Base-by-base conservation (phyloP, 805 yeast genomes). In the Pichia nanzhaoensis region DNA sequence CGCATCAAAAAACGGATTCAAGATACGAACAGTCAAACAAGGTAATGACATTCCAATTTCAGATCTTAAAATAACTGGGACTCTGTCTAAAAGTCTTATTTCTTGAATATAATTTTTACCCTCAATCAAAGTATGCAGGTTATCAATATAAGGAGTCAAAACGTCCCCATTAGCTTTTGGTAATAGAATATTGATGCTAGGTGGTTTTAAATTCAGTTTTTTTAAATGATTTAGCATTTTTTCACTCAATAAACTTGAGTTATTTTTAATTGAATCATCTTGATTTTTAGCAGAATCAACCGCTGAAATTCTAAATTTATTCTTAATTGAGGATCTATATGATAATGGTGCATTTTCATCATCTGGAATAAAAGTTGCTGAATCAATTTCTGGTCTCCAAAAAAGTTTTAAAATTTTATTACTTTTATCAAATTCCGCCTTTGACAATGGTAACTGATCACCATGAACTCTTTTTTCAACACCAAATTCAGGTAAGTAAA, bases 11-110 rank as follows among this genome's bases (percentile, higher is more conserved):
- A 90, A 91, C 28, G 99, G 99, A 57, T 91, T 91, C 58, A 90
- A 70, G 7, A 91, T 84, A 56, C 96, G 77, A 14, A 93, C 96
- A 3, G 96, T 87, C 55, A 91, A 73, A 63, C 97, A 91, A 16
- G 99, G 99, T 44, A 91, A 71, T 2, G 96, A 91, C 90, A 88
- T 88, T 41, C 96, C 97, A 42, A 89, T 78, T 61, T 90, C 98
- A 0, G 96, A 88, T 56, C 96, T 74, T 51, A 93, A 70, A 49
- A 91, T 69, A 28, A 91, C 80, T 9, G 98, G 98, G 40, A 91
- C 83, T 55, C 79, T 82, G 41, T 74, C 74, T 56, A 90, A 68
- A 56, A 86, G 91, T 50, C 76, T 73, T 42, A 91, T 81, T 57
- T 86, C 95, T 68, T 93, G 98, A 39, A 93, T 75, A 56, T 70